Evolutionary conservation across 2,329 filamentous ascomycete species (phyloP).

Genomic region (Xylaria multiplex): DNA sequence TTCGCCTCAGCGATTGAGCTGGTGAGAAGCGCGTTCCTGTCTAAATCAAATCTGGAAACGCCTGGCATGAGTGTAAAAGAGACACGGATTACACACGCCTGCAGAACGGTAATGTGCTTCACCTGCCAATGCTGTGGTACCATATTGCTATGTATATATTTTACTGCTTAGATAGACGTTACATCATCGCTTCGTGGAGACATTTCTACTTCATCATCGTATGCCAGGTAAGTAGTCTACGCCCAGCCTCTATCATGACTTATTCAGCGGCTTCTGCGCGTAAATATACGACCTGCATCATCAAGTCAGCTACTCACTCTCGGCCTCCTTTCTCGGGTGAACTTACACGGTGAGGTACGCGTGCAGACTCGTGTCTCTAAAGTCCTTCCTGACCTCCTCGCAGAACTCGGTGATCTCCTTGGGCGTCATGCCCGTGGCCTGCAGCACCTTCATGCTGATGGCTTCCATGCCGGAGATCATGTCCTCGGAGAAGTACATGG

Average conservation of each 20-base stretch:
- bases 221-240: background rate
- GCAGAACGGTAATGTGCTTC: background rate
- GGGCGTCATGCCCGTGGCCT: conserved; percentile 46
- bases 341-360: conserved; percentile 50
- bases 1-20: too few relatives aligned
- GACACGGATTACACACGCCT: too few relatives aligned
- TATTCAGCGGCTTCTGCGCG: conserved; percentile 37
- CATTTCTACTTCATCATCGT: background rate
- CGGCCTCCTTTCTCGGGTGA: background rate
- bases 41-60: too few relatives aligned
- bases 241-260: conserved; percentile 9
- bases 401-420: conserved; percentile 45
- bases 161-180: background rate
- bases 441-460: conserved; percentile 50
- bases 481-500: conserved; percentile 47
- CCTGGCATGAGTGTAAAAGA: too few relatives aligned
- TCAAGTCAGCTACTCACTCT: conserved; percentile 16
- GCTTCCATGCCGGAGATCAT: conserved; percentile 47
- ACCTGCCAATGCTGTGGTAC: background rate
- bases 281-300: conserved; percentile 34
- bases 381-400: conserved; percentile 48
- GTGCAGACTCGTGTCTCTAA: conserved; percentile 48
- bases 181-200: background rate
- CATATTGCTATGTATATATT: background rate
- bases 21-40: too few relatives aligned